Evolutionary conservation across 495 filamentous ascomycete genomes (phyloP).

Genomic region (Penicillium lividum): DNA sequence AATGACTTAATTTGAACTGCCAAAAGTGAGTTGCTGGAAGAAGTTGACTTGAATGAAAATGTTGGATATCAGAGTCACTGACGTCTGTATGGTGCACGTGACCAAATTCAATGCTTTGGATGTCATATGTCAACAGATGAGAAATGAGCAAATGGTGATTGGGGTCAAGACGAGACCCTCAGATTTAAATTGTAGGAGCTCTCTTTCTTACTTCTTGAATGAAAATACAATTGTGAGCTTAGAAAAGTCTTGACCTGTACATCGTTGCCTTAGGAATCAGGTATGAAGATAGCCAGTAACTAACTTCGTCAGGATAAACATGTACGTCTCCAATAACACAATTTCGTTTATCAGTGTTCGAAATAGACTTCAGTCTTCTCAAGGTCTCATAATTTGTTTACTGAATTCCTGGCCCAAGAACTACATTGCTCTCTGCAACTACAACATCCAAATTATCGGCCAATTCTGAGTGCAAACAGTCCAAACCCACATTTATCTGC

Average conservation of each 20-base stretch:
- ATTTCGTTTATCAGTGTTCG: background rate
- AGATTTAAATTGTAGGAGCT: background rate
- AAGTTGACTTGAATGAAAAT: background rate
- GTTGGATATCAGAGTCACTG: constrained; percentile 13
- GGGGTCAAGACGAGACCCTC: background rate
- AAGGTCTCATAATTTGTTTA: too few species aligned
- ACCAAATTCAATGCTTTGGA: constrained; percentile 1
- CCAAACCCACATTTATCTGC: constrained; percentile 35
- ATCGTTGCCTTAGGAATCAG: background rate
- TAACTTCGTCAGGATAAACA: background rate
- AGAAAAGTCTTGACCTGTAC: background rate
- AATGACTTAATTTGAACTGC: background rate
- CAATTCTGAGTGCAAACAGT: constrained; percentile 30
- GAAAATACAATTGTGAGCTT: background rate
- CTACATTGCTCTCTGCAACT: background rate
- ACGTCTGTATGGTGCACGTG: constrained; percentile 26
- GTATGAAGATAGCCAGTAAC: background rate
- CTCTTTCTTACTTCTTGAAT: background rate
- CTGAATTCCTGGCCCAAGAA: too few species aligned
- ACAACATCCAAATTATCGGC: background rate
- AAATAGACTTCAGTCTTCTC: too few species aligned
- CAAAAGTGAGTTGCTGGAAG: background rate
- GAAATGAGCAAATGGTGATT: background rate
- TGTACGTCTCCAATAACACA: background rate
- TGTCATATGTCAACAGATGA: background rate